Conservation (phyloP, 352 stramenopile species). For the Saprolegnia parasitica region DNA sequence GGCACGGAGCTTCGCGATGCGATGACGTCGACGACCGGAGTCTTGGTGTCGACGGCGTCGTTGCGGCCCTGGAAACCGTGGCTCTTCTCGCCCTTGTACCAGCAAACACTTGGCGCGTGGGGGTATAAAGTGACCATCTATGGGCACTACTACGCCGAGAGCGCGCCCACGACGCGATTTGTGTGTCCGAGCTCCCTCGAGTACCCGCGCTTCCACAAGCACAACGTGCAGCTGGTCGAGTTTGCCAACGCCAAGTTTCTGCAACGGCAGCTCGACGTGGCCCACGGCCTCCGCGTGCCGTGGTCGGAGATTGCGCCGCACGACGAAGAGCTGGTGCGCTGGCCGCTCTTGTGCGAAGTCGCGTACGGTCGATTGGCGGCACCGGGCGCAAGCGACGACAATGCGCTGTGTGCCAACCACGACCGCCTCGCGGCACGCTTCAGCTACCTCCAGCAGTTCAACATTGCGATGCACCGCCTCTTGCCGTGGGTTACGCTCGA, state of each 20-base stretch:
- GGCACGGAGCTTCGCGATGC: conserved; percentile 41
- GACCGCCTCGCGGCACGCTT: conserved; percentile 56
- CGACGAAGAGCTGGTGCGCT: conserved; percentile 58
- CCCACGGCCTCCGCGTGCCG: conserved; percentile 44
- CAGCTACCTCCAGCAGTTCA: conserved; percentile 72
- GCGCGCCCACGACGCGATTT: conserved; percentile 5
- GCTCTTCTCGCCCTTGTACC: conserved; percentile 23
- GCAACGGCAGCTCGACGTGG: conserved; percentile 44
- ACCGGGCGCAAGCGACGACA: conserved; percentile 11
- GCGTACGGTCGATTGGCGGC: conserved; percentile 31
- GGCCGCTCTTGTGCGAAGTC: conserved; percentile 63
- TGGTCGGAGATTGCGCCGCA: conserved; percentile 62
- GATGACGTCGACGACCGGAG: conserved; percentile 14
- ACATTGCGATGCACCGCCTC: conserved; percentile 50
- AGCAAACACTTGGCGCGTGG: conserved; percentile 35
- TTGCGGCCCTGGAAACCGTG: conserved; percentile 15
- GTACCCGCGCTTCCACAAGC: not conserved
- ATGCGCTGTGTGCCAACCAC: conserved; percentile 27
- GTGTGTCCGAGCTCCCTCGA: not conserved
- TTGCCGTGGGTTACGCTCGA: conserved; percentile 49
- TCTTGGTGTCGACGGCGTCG: not conserved
- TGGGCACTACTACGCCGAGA: conserved; percentile 47
- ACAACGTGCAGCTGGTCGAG: conserved; percentile 52
- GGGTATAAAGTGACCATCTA: conserved; percentile 73
- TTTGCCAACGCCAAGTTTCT: conserved; percentile 65